Evolutionary conservation across 2,329 filamentous ascomycete genomes (phyloP), one percentile per base, ranked within the genome.

Genomic region (Didymella glomerata): DNA sequence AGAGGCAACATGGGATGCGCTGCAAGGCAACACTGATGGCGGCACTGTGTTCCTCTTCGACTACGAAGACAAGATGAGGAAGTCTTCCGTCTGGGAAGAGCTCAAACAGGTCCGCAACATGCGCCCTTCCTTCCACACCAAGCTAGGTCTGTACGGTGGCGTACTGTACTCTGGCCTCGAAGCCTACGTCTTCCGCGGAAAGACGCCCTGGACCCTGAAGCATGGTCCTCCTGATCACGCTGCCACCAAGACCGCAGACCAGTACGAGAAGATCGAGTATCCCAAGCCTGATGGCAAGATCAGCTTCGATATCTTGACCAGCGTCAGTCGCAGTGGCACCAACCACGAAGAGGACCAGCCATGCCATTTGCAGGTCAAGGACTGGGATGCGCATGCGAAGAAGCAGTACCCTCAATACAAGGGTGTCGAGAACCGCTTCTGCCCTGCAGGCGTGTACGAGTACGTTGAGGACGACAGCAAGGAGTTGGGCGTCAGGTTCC

Each of bases 321-420:
- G 91, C 71, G 95, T 99, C 14, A 96, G 90, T 67, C 88, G 95
- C 57, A 98, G 95, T 5, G 95, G 95, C 38, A 99, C 95, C 30
- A 98, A 98, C 80, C 95, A 99, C 79, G 95, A 98, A 79, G 95
- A 99, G 80, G 95, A 99, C 77, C 93, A 99, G 80, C 95, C 95
- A 0, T 93, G 97, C 49, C 95, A 99, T 78, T 82, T 99, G 70
- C 92, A 97, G 78, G 94, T 99, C 67, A 87, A 90, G 78, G 93
- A 99, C 79, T 97, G 93, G 93, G 93, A 97, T 70, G 88, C 88
- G 73, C 95, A 99, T 80, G 90, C 92, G 2, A 83, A 88, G 63
- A 86, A 88, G 76, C 89, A 92, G 51, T 99, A 89, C 82, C 95
- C 95, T 22, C 84, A 86, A 63, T 99, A 91, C 80, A 90, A 97